phyloP scores from a whole-genome alignment of 2,329 filamentous ascomycete genomes.

The Triangularia verruculosa region DNA sequence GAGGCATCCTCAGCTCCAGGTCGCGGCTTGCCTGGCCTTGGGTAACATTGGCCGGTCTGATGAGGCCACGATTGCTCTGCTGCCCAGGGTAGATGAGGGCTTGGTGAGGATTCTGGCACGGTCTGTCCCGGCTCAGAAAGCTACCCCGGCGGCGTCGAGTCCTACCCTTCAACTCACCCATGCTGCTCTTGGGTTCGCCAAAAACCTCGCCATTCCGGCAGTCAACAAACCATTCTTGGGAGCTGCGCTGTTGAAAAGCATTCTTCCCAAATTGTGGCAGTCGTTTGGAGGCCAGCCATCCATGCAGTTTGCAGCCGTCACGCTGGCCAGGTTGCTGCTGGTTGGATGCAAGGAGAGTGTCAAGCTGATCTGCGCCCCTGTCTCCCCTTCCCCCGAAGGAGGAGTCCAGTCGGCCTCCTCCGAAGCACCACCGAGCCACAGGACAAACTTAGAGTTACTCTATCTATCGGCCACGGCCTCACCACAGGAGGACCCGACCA shows the following conservation, averaged over 20 bases:
- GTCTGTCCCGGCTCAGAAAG: slow-evolving; percentile 34
- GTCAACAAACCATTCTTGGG: slow-evolving; percentile 54
- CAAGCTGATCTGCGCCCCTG: slow-evolving; percentile 41
- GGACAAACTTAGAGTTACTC: not conserved
- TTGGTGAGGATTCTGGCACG: slow-evolving; percentile 46
- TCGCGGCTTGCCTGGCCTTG: slow-evolving; percentile 58
- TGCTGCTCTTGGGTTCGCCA: slow-evolving; percentile 57
- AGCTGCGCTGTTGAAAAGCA: slow-evolving; percentile 40
- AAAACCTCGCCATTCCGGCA: slow-evolving; percentile 60
- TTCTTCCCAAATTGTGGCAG: slow-evolving; percentile 54
- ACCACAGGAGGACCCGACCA: not conserved
- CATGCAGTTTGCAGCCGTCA: slow-evolving; percentile 59
- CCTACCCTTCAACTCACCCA: slow-evolving; percentile 50
- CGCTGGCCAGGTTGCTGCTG: slow-evolving; percentile 55
- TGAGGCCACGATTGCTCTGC: slow-evolving; percentile 48
- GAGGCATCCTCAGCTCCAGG: slow-evolving; percentile 45
- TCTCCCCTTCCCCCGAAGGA: slow-evolving; percentile 31
- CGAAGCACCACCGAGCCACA: not conserved
- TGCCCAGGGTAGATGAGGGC: slow-evolving; percentile 43
- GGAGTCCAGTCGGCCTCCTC: too few species aligned
- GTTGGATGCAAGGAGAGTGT: slow-evolving; percentile 53
- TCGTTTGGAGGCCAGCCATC: slow-evolving; percentile 48
- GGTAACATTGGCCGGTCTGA: slow-evolving; percentile 63
- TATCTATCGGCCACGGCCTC: not conserved
- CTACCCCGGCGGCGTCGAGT: slow-evolving; percentile 22